Evolutionary conservation across 139 green algal species (phyloP).

Genomic region (Chlamydomonas applanata): DNA sequence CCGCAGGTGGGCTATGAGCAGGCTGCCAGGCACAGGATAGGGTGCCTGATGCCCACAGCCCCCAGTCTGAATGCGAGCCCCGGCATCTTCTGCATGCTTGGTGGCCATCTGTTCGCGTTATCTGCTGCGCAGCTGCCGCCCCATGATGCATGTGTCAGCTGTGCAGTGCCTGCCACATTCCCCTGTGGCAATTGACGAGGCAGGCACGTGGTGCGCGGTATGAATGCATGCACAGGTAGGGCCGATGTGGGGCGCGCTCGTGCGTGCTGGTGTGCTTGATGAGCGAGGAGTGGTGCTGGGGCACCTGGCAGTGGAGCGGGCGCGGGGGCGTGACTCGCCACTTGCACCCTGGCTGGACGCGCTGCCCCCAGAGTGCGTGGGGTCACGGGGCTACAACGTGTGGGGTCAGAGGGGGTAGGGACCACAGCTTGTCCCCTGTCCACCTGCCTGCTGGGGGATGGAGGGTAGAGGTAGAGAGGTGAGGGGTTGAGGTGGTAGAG

Average conservation of each 20-base stretch:
- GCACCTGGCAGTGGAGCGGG: slow-evolving; percentile 60
- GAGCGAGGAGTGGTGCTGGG: slow-evolving; percentile 60
- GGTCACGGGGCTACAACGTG: not conserved
- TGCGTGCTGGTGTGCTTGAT: slow-evolving; percentile 51
- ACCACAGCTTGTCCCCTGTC: not conserved
- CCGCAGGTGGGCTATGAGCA: too few relatives aligned
- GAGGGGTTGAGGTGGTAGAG: too few relatives aligned
- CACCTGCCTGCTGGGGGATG: not conserved
- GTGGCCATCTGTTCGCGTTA: not conserved
- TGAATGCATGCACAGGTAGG: slow-evolving; percentile 5
- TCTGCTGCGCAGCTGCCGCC: too few relatives aligned
- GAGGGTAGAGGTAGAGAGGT: not conserved
- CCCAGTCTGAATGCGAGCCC: not conserved
- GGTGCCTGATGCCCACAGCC: not conserved
- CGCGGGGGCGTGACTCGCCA: slow-evolving; percentile 25
- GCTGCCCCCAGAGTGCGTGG: slow-evolving; percentile 29
- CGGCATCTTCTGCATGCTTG: not conserved
- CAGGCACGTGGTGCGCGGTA: too few relatives aligned
- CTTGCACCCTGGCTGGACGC: slow-evolving; percentile 29
- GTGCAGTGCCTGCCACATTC: too few relatives aligned
- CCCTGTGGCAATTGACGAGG: too few relatives aligned
- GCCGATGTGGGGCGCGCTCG: slow-evolving; percentile 24
- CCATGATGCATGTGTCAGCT: too few relatives aligned
- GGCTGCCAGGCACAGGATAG: too few relatives aligned
- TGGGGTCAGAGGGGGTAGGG: not conserved